Base-by-base conservation (phyloP, 805 yeast species). In the Yamadazyma ubonensis region DNA sequence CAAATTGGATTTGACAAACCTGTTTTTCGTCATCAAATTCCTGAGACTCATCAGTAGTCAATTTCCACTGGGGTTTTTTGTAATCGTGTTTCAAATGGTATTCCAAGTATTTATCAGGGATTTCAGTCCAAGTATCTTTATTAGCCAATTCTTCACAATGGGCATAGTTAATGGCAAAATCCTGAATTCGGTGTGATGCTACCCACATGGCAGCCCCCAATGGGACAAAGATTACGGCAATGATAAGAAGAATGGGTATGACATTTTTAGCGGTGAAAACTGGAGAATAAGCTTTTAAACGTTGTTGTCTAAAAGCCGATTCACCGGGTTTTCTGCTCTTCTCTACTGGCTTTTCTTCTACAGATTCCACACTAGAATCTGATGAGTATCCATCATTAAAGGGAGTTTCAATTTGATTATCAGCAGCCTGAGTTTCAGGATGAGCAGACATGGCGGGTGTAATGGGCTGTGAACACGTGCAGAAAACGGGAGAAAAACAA, bases 241-340 rank as follows among this genome's bases (percentile, higher is more conserved):
- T 58, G 6, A 50, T 56, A 15, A 69, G 32, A 41, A 70, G 57
- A 23, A 69, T 38, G 8, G 75, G 74, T 29, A 69, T 63, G 18
- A 70, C 71, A 5, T 70, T 63, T 30, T 54, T 58, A 16, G 72
- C 71, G 1, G 73, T 69, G 37, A 70, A 59, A 14, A 70, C 73
- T 9, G 66, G 66, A 55, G 76, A 75, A 45, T 67, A 65, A 0
- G 82, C 81, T 39, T 63, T 68, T 39, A 78, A 59, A 42, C 75
- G 58, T 50, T 78, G 83, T 53, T 78, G 83, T 33, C 78, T 71
- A 50, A 78, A 78, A 8, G 75, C 76, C 54, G 66, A 72, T 43
- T 73, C 83, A 34, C 78, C 79, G 10, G 93, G 93, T 56, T 80
- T 76, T 57, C 81, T 76, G 28, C 72, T 70, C 56, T 75, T 78